Conservation (phyloP, 2,329 filamentous ascomycete species). For the Apiospora hydei region DNA sequence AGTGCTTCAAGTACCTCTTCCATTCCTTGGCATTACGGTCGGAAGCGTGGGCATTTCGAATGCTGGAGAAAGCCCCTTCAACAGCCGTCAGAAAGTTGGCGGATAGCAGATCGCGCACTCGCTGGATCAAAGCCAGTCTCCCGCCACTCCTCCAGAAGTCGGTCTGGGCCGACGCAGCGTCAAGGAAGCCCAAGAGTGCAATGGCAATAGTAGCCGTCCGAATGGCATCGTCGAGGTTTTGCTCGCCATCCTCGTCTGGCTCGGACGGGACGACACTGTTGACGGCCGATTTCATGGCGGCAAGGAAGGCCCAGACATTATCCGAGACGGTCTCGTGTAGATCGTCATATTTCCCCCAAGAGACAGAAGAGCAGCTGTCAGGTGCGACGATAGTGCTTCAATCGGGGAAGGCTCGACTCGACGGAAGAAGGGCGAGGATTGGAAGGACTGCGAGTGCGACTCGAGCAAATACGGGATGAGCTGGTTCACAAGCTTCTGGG, state of each 20-base stretch:
- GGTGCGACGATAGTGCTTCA: constrained; percentile 80
- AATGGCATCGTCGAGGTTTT: constrained; percentile 70
- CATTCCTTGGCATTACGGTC: constrained; percentile 79
- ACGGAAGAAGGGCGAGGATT: constrained; percentile 81
- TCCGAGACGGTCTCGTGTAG: constrained; percentile 72
- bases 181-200: constrained; percentile 88
- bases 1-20: constrained; percentile 86
- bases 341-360: constrained; percentile 75
- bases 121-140: constrained; percentile 74
- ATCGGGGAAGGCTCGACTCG: constrained; percentile 87
- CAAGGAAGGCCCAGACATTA: constrained; percentile 75
- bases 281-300: constrained; percentile 71
- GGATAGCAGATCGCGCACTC: constrained; percentile 76
- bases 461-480: constrained; percentile 86
- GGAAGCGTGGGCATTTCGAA: constrained; percentile 77
- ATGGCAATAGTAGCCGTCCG: constrained; percentile 79
- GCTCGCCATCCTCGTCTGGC: constrained; percentile 62
- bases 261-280: constrained; percentile 61
- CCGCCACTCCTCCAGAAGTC: constrained; percentile 83
- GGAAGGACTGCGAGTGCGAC: constrained; percentile 79
- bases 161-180: constrained; percentile 79
- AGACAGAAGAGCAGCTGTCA: constrained; percentile 82
- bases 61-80: constrained; percentile 88
- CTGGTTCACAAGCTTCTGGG: constrained; percentile 79
- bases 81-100: constrained; percentile 86